Percentiles rank a stretch among this genome's conserved stretches.
These are phyloP conservation scores for Lenwebbia sp. DNA, from an alignment of 345 rosid genomes.

Conservation along the genomic window DNA sequence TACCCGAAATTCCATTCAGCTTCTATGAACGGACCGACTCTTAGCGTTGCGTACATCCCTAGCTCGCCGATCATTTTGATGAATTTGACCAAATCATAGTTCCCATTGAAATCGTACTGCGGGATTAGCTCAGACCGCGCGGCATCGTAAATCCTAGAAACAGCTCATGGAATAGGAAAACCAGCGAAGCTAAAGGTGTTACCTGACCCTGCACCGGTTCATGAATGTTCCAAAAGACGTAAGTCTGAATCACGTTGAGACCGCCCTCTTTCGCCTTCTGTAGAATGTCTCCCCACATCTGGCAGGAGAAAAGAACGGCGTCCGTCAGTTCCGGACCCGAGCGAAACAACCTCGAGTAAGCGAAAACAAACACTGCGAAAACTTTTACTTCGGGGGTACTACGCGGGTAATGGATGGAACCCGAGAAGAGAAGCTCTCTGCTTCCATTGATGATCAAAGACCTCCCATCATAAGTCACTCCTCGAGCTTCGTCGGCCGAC, in stretches of 20 bases:
- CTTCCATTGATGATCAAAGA: slow-evolving; percentile 17
- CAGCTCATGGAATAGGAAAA: background rate
- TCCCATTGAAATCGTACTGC: slow-evolving; percentile 31
- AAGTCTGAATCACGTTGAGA: slow-evolving; percentile 40
- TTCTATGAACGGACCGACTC: slow-evolving; percentile 46
- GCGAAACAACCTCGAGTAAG: background rate
- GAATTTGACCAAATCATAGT: slow-evolving; percentile 29
- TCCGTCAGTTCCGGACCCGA: background rate
- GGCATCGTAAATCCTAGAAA: background rate
- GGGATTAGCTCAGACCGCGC: background rate
- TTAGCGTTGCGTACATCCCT: slow-evolving; percentile 33
- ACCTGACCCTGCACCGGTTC: slow-evolving; percentile 40
- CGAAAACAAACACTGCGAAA: background rate
- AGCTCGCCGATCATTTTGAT: slow-evolving; percentile 22
- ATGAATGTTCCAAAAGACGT: slow-evolving; percentile 44
- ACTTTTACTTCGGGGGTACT: slow-evolving; percentile 8
- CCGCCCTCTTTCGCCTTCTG: slow-evolving; percentile 34
- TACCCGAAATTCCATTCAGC: slow-evolving; percentile 57
- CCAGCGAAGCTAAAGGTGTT: background rate
- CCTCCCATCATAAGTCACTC: slow-evolving; percentile 9
- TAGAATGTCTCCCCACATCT: slow-evolving; percentile 38
- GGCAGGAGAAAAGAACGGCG: background rate
- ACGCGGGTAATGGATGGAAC: slow-evolving; percentile 23
- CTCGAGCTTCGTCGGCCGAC: background rate
- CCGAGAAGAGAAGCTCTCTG: slow-evolving; percentile 23